Evolutionary conservation across 2,329 filamentous ascomycete genomes (phyloP), one percentile per base, ranked within the genome.

Genomic region (Fusarium vanettenii): DNA sequence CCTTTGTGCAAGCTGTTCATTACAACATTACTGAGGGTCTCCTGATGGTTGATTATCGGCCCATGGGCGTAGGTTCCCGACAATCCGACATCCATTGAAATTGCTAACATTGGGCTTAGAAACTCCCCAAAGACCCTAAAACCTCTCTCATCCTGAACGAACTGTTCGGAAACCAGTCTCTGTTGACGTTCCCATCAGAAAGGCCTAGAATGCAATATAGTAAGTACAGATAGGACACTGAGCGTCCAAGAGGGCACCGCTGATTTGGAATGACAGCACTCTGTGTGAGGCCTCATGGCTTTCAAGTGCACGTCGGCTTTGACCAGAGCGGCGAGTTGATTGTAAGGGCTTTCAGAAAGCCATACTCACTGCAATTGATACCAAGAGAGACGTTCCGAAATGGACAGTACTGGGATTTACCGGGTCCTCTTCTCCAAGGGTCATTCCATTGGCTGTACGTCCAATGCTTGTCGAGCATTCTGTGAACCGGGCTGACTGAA

Each of bases 371-470:
- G 14, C 75, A 79, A 39, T 48, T 79, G 13, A 77, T 79, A 29
- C 75, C 66, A 4, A 70, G 74, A 27, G 70, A 75, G 2, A 59
- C 18, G 4, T 79, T 79, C 14, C 64, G 61, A 2, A 64, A 70
- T 33, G 68, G 55, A 2, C 43, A 66, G 14, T 29, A 69, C 16
- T 76, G 62, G 0, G 89, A 91, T 71, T 80, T 92, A 1, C 91
- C 91, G 0, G 76, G 74, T 0, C 77, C 84, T 1, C 79, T 93
- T 0, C 70, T 90, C 0, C 74, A 86, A 0, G 80, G 85, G 11
- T 91, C 87, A 57, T 83, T 88, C 3, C 90, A 93, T 70, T 92
- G 90, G 89, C 80, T 92, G 43, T 77, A 63, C 75, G 74, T 78
- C 80, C 2, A 90, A 1, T n/a, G 2, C 16, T 29, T 6, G 18